A percentile compares a stretch with the other conserved stretches of the same genome.
phyloP scores from a whole-genome alignment of 1,284 basidiomycete species.

The Porogramme epimiltina region DNA sequence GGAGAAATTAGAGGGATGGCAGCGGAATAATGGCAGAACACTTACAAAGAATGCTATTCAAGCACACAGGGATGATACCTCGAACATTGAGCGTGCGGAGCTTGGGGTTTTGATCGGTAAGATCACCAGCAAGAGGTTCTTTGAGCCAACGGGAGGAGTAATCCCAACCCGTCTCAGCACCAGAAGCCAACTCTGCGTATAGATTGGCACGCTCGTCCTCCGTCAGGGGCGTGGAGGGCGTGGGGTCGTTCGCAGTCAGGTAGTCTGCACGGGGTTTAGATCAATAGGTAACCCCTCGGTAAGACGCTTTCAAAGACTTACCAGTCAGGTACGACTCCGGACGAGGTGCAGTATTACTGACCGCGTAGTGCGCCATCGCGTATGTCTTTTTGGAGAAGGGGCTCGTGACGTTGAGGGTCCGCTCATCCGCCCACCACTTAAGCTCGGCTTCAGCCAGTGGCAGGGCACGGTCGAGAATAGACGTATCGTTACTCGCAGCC shows the following conservation, averaged over 20 bases:
- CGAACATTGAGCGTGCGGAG: constrained; percentile 75
- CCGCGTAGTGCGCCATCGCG: constrained; percentile 72
- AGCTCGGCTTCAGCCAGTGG: constrained; percentile 75
- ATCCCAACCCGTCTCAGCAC: constrained; percentile 80
- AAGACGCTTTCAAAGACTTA: constrained; percentile 27
- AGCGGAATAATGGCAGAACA: constrained; percentile 12
- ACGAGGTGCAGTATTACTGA: constrained; percentile 84
- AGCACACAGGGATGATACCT: constrained; percentile 72
- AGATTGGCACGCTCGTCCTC: constrained; percentile 62
- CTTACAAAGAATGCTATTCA: constrained; percentile 87
- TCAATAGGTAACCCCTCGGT: not conserved
- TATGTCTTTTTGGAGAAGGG: constrained; percentile 72
- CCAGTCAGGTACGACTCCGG: constrained; percentile 79
- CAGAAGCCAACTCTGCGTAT: constrained; percentile 89
- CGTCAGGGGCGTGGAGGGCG: constrained; percentile 55
- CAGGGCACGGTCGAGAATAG: constrained; percentile 64
- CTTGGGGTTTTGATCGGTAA: constrained; percentile 46
- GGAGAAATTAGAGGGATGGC: not conserved
- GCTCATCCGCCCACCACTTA: constrained; percentile 80
- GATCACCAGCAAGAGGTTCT: constrained; percentile 42
- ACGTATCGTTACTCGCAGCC: constrained; percentile 56
- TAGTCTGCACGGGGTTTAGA: constrained; percentile 63
- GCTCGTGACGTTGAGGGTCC: constrained; percentile 72
- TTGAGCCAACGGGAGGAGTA: constrained; percentile 52
- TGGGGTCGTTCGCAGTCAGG: constrained; percentile 67